phyloP scores from a whole-genome alignment of 768 basidiomycete genomes.

The Rhodocollybia butyracea region DNA sequence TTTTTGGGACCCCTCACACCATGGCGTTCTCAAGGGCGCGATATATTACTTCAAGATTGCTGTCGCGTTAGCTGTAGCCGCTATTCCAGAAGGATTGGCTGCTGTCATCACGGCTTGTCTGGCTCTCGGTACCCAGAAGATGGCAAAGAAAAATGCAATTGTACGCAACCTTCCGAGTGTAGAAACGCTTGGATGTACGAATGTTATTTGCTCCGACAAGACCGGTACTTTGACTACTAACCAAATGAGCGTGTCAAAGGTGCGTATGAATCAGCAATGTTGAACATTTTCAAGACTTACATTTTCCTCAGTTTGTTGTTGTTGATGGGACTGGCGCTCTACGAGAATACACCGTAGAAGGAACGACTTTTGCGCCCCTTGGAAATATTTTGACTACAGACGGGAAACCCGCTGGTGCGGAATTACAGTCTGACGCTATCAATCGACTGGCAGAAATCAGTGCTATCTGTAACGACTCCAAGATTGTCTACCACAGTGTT shows the following conservation, averaged over 20 bases:
- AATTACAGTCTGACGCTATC: constrained; percentile 65
- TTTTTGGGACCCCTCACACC: constrained; percentile 94
- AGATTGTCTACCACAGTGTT: constrained; percentile 79
- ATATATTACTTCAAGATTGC: constrained; percentile 99
- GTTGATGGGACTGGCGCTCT: constrained; percentile 47
- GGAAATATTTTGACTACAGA: constrained; percentile 69
- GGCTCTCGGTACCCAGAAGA: constrained; percentile 96
- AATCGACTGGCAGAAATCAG: constrained; percentile 88
- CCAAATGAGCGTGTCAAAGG: constrained; percentile 93
- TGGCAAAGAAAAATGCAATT: constrained; percentile 99
- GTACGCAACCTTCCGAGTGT: constrained; percentile 95
- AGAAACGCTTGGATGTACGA: constrained; percentile 96
- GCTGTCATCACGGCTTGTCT: constrained; percentile 97
- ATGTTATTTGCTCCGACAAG: constrained; percentile 99
- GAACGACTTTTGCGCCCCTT: constrained; percentile 86
- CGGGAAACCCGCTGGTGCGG: constrained; percentile 55
- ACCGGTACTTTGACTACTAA: constrained; percentile 95
- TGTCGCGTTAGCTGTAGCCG: constrained; percentile 97
- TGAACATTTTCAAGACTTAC: not conserved
- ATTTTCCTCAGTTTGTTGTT: constrained; percentile 63
- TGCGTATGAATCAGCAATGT: constrained; percentile 26
- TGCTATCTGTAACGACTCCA: constrained; percentile 93
- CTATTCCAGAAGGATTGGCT: constrained; percentile 97
- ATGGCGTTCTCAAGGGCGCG: constrained; percentile 87
- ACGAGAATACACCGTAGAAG: constrained; percentile 79